Base-by-base conservation (phyloP, 768 basidiomycete species). In the Cystofilobasidium capitatum region DNA sequence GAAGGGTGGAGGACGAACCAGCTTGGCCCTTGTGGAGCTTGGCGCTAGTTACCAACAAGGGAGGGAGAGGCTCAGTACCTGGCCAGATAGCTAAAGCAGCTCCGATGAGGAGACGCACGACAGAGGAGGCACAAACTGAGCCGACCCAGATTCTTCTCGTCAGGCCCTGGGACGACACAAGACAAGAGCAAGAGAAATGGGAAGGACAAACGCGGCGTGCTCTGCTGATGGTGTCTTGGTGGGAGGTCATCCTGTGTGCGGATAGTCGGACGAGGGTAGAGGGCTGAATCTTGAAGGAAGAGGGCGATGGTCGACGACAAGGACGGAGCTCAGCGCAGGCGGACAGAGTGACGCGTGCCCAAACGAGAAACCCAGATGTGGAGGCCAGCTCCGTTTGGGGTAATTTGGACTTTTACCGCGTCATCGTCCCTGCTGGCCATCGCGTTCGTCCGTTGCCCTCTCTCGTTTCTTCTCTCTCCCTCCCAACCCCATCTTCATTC, bases 1-100 rank as follows among this genome's bases (percentile, higher is more conserved):
- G 44, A 16, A n/a, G 17, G 31, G 6, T 26, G 7, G 24, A 35
- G 16, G n/a, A 63, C 47, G 1, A 3, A 64, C 63, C 63, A 26
- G 66, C 61, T n/a, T 68, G 66, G 33, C 66, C 66, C 35, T 68
- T 68, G 54, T 68, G 66, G 14, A 68, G 66, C 54, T 68, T 63
- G 22, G 61, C 26, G 12, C 58, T 59, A 62, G 47, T 39, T 63
- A 33, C 54, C 29, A 55, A 33, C 29, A 54, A 22, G 20, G 62
- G 12, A 36, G 33, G 62, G 26, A 45, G 55, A 35, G 39, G 44
- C 22, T n/a, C n/a, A n/a, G n/a, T n/a, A n/a, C n/a, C n/a, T n/a
- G n/a, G n/a, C n/a, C n/a, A n/a, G 42, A 14, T 17, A 1, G 20
- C 26, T 5, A 16, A 35, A 31, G 20, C 17, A 20, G 26, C 39